Conservation (phyloP, 2,329 filamentous ascomycete genomes). For the Arthrobotrys megalospora region DNA sequence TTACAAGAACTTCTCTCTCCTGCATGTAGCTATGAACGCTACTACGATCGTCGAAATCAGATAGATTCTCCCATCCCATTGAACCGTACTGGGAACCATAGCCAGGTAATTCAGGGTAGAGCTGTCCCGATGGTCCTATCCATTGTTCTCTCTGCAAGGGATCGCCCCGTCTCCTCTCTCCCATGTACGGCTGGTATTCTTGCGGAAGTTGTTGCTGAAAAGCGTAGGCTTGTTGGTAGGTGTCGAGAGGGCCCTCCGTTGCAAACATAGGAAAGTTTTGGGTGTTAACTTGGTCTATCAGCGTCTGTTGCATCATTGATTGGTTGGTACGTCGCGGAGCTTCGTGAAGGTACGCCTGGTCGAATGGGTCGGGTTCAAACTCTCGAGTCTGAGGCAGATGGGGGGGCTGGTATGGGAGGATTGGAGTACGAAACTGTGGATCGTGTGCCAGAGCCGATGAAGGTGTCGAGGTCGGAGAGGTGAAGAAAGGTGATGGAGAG, state of each 20-base stretch:
- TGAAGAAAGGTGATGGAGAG: constrained; percentile 48
- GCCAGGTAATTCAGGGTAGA: constrained; percentile 13
- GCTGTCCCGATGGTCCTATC: constrained; percentile 33
- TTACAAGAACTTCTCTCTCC: constrained; percentile 6
- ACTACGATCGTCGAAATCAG: constrained; percentile 44
- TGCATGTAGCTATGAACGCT: constrained; percentile 20
- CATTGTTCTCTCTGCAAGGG: constrained; percentile 46
- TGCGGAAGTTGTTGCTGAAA: constrained; percentile 53
- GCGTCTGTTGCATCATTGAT: not conserved
- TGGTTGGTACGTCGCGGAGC: not conserved
- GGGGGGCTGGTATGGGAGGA: not conserved
- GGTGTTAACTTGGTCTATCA: constrained; percentile 1
- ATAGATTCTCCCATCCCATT: constrained; percentile 32
- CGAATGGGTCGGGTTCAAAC: constrained; percentile 1
- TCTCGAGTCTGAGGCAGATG: not conserved
- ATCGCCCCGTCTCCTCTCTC: constrained; percentile 23
- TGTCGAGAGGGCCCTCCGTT: constrained; percentile 44
- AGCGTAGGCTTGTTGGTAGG: constrained; percentile 29
- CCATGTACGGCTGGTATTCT: constrained; percentile 44
- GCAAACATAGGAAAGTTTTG: constrained; percentile 46
- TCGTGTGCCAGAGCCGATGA: not conserved
- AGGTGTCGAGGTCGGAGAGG: constrained; percentile 5
- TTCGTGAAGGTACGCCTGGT: constrained; percentile 16
- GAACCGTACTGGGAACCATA: constrained; percentile 25
- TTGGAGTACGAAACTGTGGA: not conserved